Evolutionary conservation across 2,329 filamentous ascomycete genomes (phyloP).

Genomic region (Neofusicoccum cordaticola): DNA sequence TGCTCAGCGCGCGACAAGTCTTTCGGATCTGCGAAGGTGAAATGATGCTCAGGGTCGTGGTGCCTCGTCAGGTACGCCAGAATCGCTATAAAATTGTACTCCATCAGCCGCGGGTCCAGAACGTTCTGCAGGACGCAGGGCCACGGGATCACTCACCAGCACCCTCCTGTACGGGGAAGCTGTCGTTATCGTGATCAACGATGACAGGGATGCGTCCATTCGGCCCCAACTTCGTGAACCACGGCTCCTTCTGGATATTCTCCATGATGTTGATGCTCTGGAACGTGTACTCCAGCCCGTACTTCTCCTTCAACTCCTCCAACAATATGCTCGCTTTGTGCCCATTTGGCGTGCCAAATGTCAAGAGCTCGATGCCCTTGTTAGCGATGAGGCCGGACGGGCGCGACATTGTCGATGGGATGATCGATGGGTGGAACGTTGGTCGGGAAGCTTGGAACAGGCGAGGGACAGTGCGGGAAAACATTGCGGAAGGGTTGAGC

Average conservation of each 20-base stretch:
- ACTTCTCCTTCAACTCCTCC: conserved; percentile 65
- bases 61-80: conserved; percentile 44
- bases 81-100: conserved; percentile 26
- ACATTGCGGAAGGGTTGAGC: not conserved
- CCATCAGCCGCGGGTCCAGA: not conserved
- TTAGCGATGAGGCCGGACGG: conserved; percentile 55
- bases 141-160: conserved; percentile 23
- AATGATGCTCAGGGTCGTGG: conserved; percentile 47
- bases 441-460: not conserved
- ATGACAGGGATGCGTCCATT: conserved; percentile 67
- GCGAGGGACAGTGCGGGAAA: conserved; percentile 4
- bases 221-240: conserved; percentile 62
- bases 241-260: conserved; percentile 65
- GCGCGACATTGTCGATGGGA: not conserved
- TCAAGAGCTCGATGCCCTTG: conserved; percentile 64
- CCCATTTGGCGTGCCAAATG: conserved; percentile 50
- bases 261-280: conserved; percentile 58
- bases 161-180: conserved; percentile 52
- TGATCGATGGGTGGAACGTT: not conserved
- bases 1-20: conserved; percentile 52
- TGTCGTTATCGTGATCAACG: conserved; percentile 62
- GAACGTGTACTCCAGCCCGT: conserved; percentile 59
- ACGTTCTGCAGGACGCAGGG: not conserved
- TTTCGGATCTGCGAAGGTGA: conserved; percentile 47
- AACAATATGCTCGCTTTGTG: conserved; percentile 60